Evolutionary conservation across 768 basidiomycete species (phyloP).

Genomic region (Macrolepiota fuliginosa): DNA sequence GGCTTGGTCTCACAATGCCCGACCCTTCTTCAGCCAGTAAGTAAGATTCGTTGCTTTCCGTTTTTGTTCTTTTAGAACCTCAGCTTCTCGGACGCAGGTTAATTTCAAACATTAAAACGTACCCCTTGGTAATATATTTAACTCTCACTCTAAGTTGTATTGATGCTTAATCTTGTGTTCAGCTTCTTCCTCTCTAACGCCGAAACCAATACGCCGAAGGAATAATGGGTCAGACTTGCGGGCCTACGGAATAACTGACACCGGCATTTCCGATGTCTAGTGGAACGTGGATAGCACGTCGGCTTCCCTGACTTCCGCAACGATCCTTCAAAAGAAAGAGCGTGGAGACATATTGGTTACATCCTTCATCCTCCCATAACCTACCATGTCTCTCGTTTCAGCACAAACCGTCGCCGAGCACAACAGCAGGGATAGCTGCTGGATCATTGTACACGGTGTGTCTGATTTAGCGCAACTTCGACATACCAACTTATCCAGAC

Average conservation of each 20-base stretch:
- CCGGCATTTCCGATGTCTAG: not conserved
- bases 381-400: conserved; percentile 6
- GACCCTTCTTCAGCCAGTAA: not conserved
- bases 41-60: not conserved
- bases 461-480: not conserved
- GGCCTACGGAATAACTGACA: conserved; percentile 1
- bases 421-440: conserved; percentile 31
- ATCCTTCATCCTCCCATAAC: not conserved
- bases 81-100: not conserved
- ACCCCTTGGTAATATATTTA: not conserved
- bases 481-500: not conserved
- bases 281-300: not conserved
- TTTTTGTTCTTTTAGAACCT: not conserved
- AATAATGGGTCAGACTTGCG: not conserved
- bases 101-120: not conserved
- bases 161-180: not conserved
- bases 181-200: conserved; percentile 8
- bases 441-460: conserved; percentile 79
- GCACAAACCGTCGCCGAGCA: conserved; percentile 25
- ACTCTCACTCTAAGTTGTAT: not conserved
- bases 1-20: not conserved
- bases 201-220: not conserved
- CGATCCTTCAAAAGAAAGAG: conserved; percentile 8
- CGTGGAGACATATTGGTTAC: not conserved
- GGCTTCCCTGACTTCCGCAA: conserved; percentile 10